phyloP scores from a whole-genome alignment of 1,284 basidiomycete species.

The Clitocybe nebularis region DNA sequence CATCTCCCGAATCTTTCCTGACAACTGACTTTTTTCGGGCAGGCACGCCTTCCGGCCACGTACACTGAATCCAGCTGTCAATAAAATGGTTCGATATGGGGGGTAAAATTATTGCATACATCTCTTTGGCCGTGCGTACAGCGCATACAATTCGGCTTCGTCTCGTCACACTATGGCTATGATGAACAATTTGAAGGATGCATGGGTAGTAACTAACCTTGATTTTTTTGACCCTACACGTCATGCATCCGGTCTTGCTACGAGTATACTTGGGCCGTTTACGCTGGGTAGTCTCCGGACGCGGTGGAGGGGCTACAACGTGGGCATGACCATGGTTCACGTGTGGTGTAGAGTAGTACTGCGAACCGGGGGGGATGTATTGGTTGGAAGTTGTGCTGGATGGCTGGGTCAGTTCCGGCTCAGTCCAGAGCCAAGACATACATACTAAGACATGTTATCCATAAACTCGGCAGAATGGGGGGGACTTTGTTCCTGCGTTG shows the following conservation, averaged over 20 bases:
- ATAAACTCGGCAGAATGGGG: conserved; percentile 43
- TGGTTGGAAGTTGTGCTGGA: conserved; percentile 32
- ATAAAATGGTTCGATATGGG: conserved; percentile 6
- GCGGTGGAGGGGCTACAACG: conserved; percentile 41
- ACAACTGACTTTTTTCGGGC: conserved; percentile 21
- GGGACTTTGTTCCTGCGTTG: conserved; percentile 30
- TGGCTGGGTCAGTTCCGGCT: conserved; percentile 17
- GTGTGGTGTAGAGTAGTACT: conserved; percentile 42
- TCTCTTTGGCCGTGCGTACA: conserved; percentile 78
- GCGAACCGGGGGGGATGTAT: conserved; percentile 40
- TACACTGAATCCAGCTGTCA: conserved; percentile 50
- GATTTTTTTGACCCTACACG: conserved; percentile 83
- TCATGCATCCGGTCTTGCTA: conserved; percentile 81
- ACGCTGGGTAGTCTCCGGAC: conserved; percentile 51
- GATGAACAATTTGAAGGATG: conserved; percentile 7
- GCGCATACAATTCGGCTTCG: conserved; percentile 74
- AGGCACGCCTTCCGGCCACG: conserved; percentile 74
- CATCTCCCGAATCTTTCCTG: conserved; percentile 20
- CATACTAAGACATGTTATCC: conserved; percentile 60
- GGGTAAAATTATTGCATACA: conserved; percentile 39
- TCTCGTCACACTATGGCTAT: conserved; percentile 67
- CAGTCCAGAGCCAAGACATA: conserved; percentile 21
- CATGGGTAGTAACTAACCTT: conserved; percentile 50
- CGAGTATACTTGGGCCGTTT: conserved; percentile 84
- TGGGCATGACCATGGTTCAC: conserved; percentile 33